Conservation (phyloP, 352 stramenopile species). For the Pythium angustatum region DNA sequence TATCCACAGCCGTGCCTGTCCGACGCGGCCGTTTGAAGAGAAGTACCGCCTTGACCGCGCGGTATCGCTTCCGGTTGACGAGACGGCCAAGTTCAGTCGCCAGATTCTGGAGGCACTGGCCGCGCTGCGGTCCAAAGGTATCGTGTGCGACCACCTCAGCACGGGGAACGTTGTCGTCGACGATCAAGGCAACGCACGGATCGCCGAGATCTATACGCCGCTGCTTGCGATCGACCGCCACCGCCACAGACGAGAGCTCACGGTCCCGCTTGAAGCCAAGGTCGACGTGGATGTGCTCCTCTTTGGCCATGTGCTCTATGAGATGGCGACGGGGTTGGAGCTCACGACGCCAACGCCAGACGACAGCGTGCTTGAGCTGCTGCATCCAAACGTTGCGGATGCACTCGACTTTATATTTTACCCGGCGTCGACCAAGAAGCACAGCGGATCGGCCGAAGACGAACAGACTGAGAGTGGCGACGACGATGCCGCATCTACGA, state of each 20-base stretch:
- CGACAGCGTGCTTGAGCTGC: slow-evolving; percentile 47
- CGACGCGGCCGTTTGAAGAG: slow-evolving; percentile 40
- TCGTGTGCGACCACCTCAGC: slow-evolving; percentile 72
- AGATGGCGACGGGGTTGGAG: slow-evolving; percentile 74
- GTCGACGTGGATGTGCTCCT: slow-evolving; percentile 73
- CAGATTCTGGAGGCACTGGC: slow-evolving; percentile 65
- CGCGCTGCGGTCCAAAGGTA: slow-evolving; percentile 54
- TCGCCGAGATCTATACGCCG: slow-evolving; percentile 66
- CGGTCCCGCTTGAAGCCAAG: slow-evolving; percentile 58
- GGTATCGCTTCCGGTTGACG: slow-evolving; percentile 38
- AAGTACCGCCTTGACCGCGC: slow-evolving; percentile 56
- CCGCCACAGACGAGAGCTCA: slow-evolving; percentile 51
- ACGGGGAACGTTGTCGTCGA: slow-evolving; percentile 60
- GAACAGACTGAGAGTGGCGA: background rate
- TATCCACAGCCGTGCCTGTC: slow-evolving; percentile 44
- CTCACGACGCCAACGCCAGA: slow-evolving; percentile 44
- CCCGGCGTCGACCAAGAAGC: slow-evolving; percentile 7
- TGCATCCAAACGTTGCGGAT: slow-evolving; percentile 58
- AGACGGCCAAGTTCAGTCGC: slow-evolving; percentile 57
- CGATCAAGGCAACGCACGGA: slow-evolving; percentile 54
- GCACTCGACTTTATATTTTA: slow-evolving; percentile 64
- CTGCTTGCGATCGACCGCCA: slow-evolving; percentile 64
- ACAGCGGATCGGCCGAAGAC: no score
- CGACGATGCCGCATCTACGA: slow-evolving; percentile 1
- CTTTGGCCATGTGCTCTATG: slow-evolving; percentile 73